Conservation (phyloP, 2,329 filamentous ascomycete genomes). For the Ambrosiella beaveri region DNA sequence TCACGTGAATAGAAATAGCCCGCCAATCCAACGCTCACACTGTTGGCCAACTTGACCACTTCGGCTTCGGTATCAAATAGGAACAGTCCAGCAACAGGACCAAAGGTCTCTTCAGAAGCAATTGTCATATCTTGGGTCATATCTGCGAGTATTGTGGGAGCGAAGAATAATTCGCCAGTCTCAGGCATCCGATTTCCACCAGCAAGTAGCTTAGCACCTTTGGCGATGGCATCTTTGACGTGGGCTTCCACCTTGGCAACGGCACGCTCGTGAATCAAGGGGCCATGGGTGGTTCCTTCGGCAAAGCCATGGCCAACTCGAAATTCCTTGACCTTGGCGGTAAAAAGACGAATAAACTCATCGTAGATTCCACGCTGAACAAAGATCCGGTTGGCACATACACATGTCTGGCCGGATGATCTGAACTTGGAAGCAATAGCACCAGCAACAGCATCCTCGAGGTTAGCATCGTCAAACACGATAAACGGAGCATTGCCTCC, state of each 20-base stretch:
- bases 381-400: slow-evolving; percentile 72
- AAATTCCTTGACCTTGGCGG: slow-evolving; percentile 55
- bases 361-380: slow-evolving; percentile 67
- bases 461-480: slow-evolving; percentile 85
- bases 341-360: slow-evolving; percentile 49
- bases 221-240: slow-evolving; percentile 58
- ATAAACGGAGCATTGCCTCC: slow-evolving; percentile 94
- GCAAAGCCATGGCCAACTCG: slow-evolving; percentile 61
- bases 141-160: slow-evolving; percentile 73
- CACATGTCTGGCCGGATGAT: slow-evolving; percentile 87
- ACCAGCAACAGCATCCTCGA: slow-evolving; percentile 68
- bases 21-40: slow-evolving; percentile 69
- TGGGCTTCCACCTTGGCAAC: slow-evolving; percentile 63
- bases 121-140: slow-evolving; percentile 78
- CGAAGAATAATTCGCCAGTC: slow-evolving; percentile 71
- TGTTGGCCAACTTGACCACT: slow-evolving; percentile 69
- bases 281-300: slow-evolving; percentile 57
- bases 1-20: slow-evolving; percentile 79
- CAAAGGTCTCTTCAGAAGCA: slow-evolving; percentile 82
- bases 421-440: slow-evolving; percentile 84
- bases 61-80: slow-evolving; percentile 78
- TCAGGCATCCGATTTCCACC: slow-evolving; percentile 61
- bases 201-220: slow-evolving; percentile 57
- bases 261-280: slow-evolving; percentile 71
- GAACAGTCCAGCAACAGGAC: slow-evolving; percentile 81